Evolutionary conservation across 2,329 filamentous ascomycete genomes (phyloP), one percentile per base, ranked within the genome.

Genomic region (Phoma sp.): DNA sequence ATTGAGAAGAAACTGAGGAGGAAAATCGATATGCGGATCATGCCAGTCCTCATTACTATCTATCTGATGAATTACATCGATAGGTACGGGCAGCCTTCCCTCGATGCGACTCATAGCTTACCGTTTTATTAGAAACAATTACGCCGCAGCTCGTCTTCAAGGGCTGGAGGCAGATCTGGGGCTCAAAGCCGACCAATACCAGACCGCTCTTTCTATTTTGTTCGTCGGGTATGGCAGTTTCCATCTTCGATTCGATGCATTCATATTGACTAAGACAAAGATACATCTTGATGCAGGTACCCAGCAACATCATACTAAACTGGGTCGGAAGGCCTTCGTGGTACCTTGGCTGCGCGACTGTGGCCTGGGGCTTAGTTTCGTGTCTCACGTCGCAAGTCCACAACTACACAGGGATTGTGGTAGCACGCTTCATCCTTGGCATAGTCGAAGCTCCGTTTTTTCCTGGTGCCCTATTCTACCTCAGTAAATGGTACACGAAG

Each of bases 261-360:
- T 36, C 25, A 24, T 35, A 29, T 9, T 55, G 8, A 55, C 36
- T 8, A 22, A 3, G 3, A 4, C 5, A 7, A 38, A 67, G 84
- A 3, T 87, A 87, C 60, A 72, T 87, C 0, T 70, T 86, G 10
- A 86, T 86, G 80, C 84, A 87, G 65, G 71, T 87, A 0, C 85
- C 85, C 0, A 86, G 83, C 0, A 88, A 87, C 56, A 75, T 87
- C 52, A 62, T 84, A 0, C 71, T 87, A 2, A 85, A 83, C 0
- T 75, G 80, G 4, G 74, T 80, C 3, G 71, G 84, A 27, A 75
- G 78, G 8, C 84, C 84, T 1, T 82, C 81, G 2, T 51, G 82
- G 1, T 86, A 85, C 56, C 76, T 87, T 1, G 77, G 81, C 0
- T 67, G 71, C 0, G 78, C 78, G 0, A 82, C 82, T 65, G 72